Evolutionary conservation across 2,329 filamentous ascomycete genomes (phyloP), one percentile per base, ranked within the genome.

Genomic region (Alternaria sp.): DNA sequence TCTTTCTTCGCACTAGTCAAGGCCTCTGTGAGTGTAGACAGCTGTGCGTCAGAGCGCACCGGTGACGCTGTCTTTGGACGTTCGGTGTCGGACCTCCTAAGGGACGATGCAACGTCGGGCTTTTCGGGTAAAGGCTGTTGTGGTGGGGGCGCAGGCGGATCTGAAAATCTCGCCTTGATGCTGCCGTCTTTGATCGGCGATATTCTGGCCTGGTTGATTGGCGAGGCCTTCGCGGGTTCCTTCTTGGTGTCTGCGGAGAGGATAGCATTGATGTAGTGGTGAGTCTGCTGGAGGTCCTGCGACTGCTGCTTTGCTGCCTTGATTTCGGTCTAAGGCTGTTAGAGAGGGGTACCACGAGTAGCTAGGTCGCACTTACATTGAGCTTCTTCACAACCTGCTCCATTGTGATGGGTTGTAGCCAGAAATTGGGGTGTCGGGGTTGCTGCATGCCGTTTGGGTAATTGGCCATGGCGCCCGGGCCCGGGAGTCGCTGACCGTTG

Each of bases 91-190:
- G 86, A 86, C 59, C 93, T 88, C 76, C 92, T 93, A 28, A 97
- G 80, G 1, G 92, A 88, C 0, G 82, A 72, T 82, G 85, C 68
- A 15, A 86, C 88, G 79, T 97, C 93, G 0, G 95, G 95, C 78
- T 97, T 97, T 77, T 97, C 94, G 1, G 95, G 95, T 6, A 98
- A 84, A 13, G 95, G 95, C 71, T 97, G 94, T 71, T 97, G 93
- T 26, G 95, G 95, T 25, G 95, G 95, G 8, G 95, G 95, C 21
- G 94, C 95, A 5, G 95, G 95, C 54, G 95, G 95, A 61, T 97
- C 94, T 1, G 93, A 96, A 77, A 97, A 98, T 56, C 93, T 88
- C 5, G 92, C 88, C 73, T 96, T 95, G 44, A 90, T 84, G 46
- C 68, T 73, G 44, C 73, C 66, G 74, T 97, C 93, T 69, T 93